Conservation (phyloP, 2,329 filamentous ascomycete species). For the Ophiostoma populinum region DNA sequence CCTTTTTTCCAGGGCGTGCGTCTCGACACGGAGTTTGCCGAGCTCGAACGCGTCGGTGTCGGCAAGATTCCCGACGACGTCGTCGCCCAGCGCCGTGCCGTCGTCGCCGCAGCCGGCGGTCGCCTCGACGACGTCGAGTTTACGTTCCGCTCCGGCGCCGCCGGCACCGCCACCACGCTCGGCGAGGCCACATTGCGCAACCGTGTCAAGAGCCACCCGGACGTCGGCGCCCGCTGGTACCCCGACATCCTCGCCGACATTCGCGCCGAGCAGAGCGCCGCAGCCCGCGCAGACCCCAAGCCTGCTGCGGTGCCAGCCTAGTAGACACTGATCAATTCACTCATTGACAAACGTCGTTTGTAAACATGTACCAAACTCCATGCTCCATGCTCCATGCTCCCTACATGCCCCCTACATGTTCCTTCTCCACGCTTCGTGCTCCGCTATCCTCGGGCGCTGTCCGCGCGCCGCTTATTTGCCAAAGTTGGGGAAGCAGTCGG, state of each 20-base stretch:
- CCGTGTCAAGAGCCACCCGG: constrained; percentile 69
- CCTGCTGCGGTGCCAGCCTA: constrained; percentile 25
- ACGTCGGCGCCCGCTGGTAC: constrained; percentile 72
- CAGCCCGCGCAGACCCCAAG: too few species aligned
- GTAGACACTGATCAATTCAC: too few species aligned
- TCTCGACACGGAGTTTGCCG: constrained; percentile 63
- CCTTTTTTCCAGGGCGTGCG: constrained; percentile 82
- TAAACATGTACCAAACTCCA: too few species aligned
- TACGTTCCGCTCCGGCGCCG: constrained; percentile 57
- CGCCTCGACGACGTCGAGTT: constrained; percentile 67
- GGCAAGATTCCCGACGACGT: constrained; percentile 43
- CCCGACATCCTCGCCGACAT: constrained; percentile 43
- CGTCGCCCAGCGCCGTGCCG: constrained; percentile 37
- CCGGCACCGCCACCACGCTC: constrained; percentile 44
- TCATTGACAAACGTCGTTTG: too few species aligned
- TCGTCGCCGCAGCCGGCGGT: constrained; percentile 36
- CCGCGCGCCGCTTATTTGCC: constrained; percentile 9
- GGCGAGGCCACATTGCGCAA: constrained; percentile 77
- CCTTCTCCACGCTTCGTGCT: neutral
- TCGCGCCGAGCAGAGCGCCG: constrained; percentile 32
- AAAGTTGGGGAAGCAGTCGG: constrained; percentile 51
- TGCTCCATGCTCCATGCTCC: too few species aligned
- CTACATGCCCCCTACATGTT: neutral
- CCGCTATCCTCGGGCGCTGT: neutral
- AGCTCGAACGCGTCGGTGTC: constrained; percentile 46